Percentiles rank a stretch among this genome's conserved stretches.
phyloP scores from a whole-genome alignment of 179 eudicot genomes.

The Sideroxylon spinosum region DNA sequence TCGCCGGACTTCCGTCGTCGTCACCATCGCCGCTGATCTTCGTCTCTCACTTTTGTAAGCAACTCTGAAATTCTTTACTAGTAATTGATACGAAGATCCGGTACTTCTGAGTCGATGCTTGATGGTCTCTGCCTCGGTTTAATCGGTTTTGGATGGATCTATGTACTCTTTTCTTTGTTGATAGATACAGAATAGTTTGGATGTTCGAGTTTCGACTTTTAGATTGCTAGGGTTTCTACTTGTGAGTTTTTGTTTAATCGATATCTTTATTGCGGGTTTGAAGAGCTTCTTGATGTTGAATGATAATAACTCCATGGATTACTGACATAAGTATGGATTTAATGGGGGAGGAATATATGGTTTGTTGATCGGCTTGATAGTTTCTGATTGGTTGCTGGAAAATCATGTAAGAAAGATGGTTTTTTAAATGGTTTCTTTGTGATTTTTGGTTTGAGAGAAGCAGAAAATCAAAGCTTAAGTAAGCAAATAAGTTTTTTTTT shows the following conservation, averaged over 20 bases:
- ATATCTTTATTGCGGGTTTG: no score
- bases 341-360: not conserved
- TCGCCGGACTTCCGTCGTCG: not conserved
- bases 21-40: not conserved
- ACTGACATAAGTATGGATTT: not conserved
- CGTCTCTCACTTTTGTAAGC: not conserved
- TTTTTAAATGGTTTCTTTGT: not conserved
- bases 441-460: not conserved
- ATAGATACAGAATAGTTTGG: not conserved
- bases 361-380: not conserved
- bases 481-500: not conserved
- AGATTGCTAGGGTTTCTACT: not conserved
- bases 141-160: slow-evolving; percentile 1
- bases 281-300: not conserved
- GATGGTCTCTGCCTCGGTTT: not conserved
- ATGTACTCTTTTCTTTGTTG: not conserved
- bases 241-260: not conserved
- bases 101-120: not conserved
- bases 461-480: not conserved
- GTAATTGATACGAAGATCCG: not conserved
- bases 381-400: not conserved
- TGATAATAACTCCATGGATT: not conserved
- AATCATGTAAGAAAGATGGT: not conserved
- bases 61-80: not conserved
- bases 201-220: not conserved